phyloP scores from a whole-genome alignment of 495 filamentous ascomycete genomes.

The Paragyromitra xinjiangensis region DNA sequence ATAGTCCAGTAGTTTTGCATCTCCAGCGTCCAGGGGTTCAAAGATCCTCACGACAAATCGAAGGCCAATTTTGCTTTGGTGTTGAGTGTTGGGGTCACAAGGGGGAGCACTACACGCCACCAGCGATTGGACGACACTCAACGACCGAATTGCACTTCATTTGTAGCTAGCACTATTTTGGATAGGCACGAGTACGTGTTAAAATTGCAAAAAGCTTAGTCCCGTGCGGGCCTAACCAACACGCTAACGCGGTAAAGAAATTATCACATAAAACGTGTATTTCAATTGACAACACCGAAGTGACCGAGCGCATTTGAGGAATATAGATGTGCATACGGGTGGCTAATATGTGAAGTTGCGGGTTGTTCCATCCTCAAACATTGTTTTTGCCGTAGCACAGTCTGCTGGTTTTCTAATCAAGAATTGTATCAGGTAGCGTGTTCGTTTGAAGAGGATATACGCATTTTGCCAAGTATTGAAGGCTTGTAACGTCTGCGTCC shows the following conservation, averaged over 20 bases:
- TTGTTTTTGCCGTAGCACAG: background rate
- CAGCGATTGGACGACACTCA: background rate
- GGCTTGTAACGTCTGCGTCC: background rate
- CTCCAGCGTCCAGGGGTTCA: background rate
- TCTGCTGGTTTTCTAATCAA: background rate
- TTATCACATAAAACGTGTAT: constrained; percentile 4
- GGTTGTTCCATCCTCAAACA: background rate
- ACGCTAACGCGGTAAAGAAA: constrained; percentile 1
- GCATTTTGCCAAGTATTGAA: background rate
- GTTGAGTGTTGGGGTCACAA: background rate
- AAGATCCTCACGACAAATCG: background rate
- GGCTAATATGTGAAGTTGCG: background rate
- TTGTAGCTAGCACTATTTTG: background rate
- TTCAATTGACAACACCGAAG: background rate
- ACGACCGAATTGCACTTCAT: background rate
- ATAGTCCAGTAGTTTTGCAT: background rate
- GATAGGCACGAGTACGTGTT: constrained; percentile 2
- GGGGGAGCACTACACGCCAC: background rate
- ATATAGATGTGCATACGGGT: background rate
- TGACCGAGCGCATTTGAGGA: background rate
- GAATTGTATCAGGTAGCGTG: background rate
- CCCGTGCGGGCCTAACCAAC: background rate
- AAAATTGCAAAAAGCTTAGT: background rate
- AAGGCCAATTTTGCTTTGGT: background rate
- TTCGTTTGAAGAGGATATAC: background rate